Conservation (phyloP, 148 eudicot genomes). For the Rhododendron kiyosumense region DNA sequence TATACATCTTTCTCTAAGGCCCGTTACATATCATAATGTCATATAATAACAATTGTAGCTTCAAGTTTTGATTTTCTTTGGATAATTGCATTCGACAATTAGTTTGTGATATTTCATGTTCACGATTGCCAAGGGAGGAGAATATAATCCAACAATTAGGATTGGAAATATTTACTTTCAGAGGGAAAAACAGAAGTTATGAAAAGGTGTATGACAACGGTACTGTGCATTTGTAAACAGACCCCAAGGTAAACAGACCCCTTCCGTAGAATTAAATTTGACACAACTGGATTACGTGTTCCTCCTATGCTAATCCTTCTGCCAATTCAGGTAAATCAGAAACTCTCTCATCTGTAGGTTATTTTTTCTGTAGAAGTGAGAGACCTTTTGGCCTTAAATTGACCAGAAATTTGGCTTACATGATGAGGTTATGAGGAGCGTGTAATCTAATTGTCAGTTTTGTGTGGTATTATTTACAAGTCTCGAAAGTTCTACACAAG, state of each 20-base stretch:
- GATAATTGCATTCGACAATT: background rate
- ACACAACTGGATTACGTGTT: background rate
- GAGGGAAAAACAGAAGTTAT: background rate
- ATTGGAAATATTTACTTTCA: background rate
- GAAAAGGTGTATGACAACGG: background rate
- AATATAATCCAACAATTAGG: background rate
- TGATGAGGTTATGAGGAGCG: no score
- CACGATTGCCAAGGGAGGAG: background rate
- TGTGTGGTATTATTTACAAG: background rate
- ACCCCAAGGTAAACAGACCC: background rate
- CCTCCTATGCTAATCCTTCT: background rate
- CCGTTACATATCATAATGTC: background rate
- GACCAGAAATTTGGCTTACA: background rate
- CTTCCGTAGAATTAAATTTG: background rate
- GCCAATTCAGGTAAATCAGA: background rate
- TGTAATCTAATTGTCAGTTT: background rate
- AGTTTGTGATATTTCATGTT: background rate
- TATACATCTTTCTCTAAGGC: slow-evolving; percentile 18
- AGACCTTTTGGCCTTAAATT: background rate
- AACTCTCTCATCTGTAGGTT: background rate
- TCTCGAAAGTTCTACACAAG: background rate
- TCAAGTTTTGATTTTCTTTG: background rate
- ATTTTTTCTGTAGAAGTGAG: background rate
- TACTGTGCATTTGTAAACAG: background rate
- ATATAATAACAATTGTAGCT: background rate